phyloP scores from a whole-genome alignment of 768 basidiomycete genomes.

The Russula brevipes region DNA sequence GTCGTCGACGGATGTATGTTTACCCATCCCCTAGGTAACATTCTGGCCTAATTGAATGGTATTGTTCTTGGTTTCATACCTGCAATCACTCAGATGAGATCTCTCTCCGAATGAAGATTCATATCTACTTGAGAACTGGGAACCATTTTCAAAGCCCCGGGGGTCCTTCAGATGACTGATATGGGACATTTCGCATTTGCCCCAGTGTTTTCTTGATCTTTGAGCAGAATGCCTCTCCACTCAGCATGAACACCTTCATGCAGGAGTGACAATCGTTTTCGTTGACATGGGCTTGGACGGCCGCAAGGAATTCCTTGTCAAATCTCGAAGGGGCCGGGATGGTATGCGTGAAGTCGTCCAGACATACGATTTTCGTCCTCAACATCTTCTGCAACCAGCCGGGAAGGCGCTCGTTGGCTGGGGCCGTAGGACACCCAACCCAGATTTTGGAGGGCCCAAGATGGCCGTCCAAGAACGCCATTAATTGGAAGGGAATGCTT shows the following conservation, averaged over 20 bases:
- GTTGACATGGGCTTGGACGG: background rate
- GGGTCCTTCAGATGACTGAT: background rate
- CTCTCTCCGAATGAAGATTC: too few species aligned
- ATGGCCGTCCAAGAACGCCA: too few species aligned
- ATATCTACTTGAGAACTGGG: too few species aligned
- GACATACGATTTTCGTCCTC: background rate
- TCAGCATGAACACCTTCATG: background rate
- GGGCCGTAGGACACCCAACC: background rate
- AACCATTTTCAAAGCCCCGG: background rate
- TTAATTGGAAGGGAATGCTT: background rate
- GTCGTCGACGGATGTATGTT: too few species aligned
- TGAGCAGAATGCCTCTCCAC: background rate
- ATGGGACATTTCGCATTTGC: background rate
- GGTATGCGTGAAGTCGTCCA: background rate
- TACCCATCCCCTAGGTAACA: too few species aligned
- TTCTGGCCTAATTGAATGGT: too few species aligned
- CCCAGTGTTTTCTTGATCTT: background rate
- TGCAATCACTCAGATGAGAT: too few species aligned
- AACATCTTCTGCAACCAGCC: too few species aligned
- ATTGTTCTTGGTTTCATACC: too few species aligned
- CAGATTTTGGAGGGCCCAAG: too few species aligned
- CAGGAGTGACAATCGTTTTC: background rate
- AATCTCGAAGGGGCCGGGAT: background rate
- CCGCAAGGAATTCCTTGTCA: background rate
- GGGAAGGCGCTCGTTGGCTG: background rate